Evolutionary conservation across 768 basidiomycete species (phyloP).

Genomic region (Galerina marginata): DNA sequence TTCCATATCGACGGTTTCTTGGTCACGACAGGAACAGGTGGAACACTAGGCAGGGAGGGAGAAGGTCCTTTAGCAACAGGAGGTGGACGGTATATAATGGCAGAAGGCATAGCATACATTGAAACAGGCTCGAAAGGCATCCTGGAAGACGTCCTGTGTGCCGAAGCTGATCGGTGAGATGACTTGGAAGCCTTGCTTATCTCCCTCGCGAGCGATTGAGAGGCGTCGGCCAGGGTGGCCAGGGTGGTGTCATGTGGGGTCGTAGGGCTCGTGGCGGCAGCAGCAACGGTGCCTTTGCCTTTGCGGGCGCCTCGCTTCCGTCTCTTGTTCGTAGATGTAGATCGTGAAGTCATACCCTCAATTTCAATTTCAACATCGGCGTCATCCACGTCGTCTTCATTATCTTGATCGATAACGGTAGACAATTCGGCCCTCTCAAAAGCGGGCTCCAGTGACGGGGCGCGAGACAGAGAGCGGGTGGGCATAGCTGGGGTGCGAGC

Average conservation of each 20-base stretch:
- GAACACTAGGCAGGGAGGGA: slow-evolving; percentile 20
- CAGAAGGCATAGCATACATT: slow-evolving; percentile 48
- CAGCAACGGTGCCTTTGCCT: slow-evolving; percentile 62
- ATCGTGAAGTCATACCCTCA: slow-evolving; percentile 54
- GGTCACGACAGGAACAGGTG: slow-evolving; percentile 47
- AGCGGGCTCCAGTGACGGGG: slow-evolving; percentile 63
- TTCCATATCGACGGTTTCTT: slow-evolving; percentile 93
- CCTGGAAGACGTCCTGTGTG: slow-evolving; percentile 28
- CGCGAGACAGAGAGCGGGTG: slow-evolving; percentile 64
- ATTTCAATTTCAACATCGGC: slow-evolving; percentile 40
- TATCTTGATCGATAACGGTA: slow-evolving; percentile 59
- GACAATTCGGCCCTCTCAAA: slow-evolving; percentile 53
- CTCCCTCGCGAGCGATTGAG: slow-evolving; percentile 84
- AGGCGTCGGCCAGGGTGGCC: slow-evolving; percentile 76
- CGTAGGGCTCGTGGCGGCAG: slow-evolving; percentile 31
- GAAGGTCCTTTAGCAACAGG: slow-evolving; percentile 24
- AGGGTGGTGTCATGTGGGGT: slow-evolving; percentile 60
- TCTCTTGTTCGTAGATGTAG: slow-evolving; percentile 76
- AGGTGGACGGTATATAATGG: slow-evolving; percentile 32
- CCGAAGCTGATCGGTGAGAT: slow-evolving; percentile 36
- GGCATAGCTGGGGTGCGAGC: slow-evolving; percentile 58
- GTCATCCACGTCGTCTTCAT: slow-evolving; percentile 52
- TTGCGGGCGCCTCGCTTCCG: slow-evolving; percentile 87
- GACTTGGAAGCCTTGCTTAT: slow-evolving; percentile 70
- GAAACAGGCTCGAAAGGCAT: slow-evolving; percentile 50